Percentiles rank a stretch among this genome's conserved stretches.
These are phyloP conservation scores for Filobasidium wieringae DNA, from an alignment of 768 basidiomycete genomes.

Conservation along the genomic window DNA sequence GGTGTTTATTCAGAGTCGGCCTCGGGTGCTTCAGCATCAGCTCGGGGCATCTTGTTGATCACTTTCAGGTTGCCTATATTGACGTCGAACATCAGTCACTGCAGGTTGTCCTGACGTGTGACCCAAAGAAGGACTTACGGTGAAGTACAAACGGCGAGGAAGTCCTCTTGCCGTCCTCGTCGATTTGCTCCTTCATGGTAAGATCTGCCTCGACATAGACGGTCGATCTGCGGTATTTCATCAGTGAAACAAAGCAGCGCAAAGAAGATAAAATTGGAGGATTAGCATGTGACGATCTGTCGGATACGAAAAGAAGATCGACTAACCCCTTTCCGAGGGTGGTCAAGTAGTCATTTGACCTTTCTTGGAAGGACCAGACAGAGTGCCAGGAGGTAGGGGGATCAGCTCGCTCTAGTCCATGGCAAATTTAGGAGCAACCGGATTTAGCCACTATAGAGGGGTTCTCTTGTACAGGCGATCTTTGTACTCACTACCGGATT, in stretches of 20 bases:
- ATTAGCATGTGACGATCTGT: neutral
- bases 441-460: neutral
- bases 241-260: too few species aligned
- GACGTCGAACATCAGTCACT: too few species aligned
- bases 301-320: too few species aligned
- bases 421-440: neutral
- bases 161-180: neutral
- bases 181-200: constrained; percentile 5
- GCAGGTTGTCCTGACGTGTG: too few species aligned
- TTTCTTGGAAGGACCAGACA: constrained; percentile 8
- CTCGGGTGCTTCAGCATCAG: neutral
- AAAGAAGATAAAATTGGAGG: neutral
- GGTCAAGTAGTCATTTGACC: neutral
- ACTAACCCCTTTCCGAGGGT: neutral
- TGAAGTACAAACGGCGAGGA: constrained; percentile 1
- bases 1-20: too few species aligned
- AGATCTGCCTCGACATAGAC: constrained; percentile 7
- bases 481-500: neutral
- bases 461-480: neutral
- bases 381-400: constrained; percentile 4
- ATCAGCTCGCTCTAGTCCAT: neutral
- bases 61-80: neutral
- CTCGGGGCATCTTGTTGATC: neutral
- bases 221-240: constrained; percentile 4
- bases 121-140: neutral